Evolutionary conservation across 2,329 filamentous ascomycete genomes (phyloP).

Genomic region (Colletotrichum endophyticum): DNA sequence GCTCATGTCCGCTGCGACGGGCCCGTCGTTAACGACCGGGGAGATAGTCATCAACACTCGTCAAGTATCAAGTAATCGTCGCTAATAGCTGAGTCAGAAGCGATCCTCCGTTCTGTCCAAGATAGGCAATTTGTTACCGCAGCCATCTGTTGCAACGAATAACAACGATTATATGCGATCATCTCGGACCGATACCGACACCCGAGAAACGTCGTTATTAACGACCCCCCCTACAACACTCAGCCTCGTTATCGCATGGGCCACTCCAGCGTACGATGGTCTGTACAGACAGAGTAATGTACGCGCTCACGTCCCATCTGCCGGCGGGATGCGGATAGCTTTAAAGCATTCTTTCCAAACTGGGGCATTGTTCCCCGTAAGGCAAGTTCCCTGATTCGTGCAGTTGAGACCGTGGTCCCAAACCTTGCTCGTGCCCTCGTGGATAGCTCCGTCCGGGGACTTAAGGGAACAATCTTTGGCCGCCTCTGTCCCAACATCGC

Average conservation of each 20-base stretch:
- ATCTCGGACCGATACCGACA: not conserved
- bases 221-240: not conserved
- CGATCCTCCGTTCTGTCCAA: not conserved
- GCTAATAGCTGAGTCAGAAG: not conserved
- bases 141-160: not conserved
- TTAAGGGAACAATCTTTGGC: not conserved
- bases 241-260: not conserved
- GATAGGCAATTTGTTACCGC: not conserved
- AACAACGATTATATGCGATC: not conserved
- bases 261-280: not conserved
- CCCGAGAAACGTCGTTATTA: not conserved
- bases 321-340: not conserved
- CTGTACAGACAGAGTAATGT: not conserved
- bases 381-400: constrained; percentile 10
- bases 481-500: not conserved
- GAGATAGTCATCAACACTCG: not conserved
- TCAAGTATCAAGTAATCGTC: not conserved
- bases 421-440: not conserved
- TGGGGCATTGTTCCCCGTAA: not conserved
- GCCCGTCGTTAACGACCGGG: not conserved
- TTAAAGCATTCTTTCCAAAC: not conserved
- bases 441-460: not conserved
- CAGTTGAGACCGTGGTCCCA: not conserved
- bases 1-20: not conserved
- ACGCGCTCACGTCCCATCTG: not conserved